These are phyloP conservation scores for Gastrolobium bilobum DNA, from an alignment of 306 rosid genomes.

Conservation along the genomic window DNA sequence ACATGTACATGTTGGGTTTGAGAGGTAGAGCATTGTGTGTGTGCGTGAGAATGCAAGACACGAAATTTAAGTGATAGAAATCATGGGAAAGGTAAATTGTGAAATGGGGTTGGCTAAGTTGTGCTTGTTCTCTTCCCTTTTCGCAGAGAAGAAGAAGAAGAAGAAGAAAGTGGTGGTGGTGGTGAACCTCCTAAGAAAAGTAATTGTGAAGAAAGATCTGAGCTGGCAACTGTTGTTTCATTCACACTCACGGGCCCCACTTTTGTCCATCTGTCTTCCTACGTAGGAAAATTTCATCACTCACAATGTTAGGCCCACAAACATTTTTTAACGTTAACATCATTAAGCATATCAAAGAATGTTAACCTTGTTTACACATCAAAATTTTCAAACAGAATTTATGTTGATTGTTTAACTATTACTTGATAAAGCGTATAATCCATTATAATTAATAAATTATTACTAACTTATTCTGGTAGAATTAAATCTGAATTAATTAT, in stretches of 20 bases:
- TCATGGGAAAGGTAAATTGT: background rate
- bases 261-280: background rate
- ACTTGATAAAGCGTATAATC: too few relatives aligned
- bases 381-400: too few relatives aligned
- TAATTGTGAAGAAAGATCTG: background rate
- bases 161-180: background rate
- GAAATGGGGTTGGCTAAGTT: conserved; percentile 7
- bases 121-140: background rate
- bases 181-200: background rate
- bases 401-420: too few relatives aligned
- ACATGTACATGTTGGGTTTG: background rate
- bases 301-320: background rate
- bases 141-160: background rate
- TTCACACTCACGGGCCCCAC: conserved; percentile 9
- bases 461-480: too few relatives aligned
- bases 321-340: background rate
- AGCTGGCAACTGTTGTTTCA: conserved; percentile 3
- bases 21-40: conserved; percentile 16
- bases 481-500: too few relatives aligned
- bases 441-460: too few relatives aligned
- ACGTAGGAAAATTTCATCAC: background rate
- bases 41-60: conserved; percentile 20
- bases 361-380: too few relatives aligned
- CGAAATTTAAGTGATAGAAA: conserved; percentile 3
- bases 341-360: too few relatives aligned